Conservation (phyloP, 2,329 filamentous ascomycete species). For the Tolypocladium tundrense region DNA sequence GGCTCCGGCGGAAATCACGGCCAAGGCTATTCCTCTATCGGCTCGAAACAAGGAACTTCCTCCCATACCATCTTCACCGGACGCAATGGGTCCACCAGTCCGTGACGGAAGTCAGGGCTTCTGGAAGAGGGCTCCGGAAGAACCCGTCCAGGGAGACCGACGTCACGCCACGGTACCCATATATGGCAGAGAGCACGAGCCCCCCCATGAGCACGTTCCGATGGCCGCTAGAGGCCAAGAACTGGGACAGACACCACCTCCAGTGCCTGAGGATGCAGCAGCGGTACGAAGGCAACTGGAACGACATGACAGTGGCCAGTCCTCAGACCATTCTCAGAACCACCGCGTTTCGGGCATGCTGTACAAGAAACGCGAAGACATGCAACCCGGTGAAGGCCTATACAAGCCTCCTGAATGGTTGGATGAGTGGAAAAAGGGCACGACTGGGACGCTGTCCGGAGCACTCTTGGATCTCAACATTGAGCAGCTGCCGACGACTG, state of each 20-base stretch:
- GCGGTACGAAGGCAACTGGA: constrained; percentile 12
- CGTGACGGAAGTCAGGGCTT: not conserved
- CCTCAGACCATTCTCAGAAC: constrained; percentile 18
- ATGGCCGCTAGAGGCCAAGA: constrained; percentile 11
- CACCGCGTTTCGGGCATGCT: constrained; percentile 30
- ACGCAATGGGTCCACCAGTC: not conserved
- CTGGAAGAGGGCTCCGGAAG: not conserved
- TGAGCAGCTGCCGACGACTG: constrained; percentile 22
- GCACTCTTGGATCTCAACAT: constrained; percentile 49
- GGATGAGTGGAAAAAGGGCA: constrained; percentile 64
- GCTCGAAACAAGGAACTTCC: constrained; percentile 22
- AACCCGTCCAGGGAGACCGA: constrained; percentile 9
- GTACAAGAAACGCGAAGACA: constrained; percentile 29
- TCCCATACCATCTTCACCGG: constrained; percentile 11
- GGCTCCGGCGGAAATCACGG: constrained; percentile 3
- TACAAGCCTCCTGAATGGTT: constrained; percentile 53
- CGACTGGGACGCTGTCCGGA: constrained; percentile 49
- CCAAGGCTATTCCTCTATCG: constrained; percentile 7
- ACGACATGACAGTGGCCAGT: constrained; percentile 19
- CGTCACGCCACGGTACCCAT: constrained; percentile 20
- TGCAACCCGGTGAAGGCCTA: constrained; percentile 39
- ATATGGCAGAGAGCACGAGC: constrained; percentile 13
- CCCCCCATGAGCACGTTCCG: constrained; percentile 17
- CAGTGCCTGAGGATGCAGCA: constrained; percentile 7
- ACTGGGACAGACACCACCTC: not conserved